phyloP scores from a whole-genome alignment of 176 grass and related monocot species.

The Cocos nucifera region DNA sequence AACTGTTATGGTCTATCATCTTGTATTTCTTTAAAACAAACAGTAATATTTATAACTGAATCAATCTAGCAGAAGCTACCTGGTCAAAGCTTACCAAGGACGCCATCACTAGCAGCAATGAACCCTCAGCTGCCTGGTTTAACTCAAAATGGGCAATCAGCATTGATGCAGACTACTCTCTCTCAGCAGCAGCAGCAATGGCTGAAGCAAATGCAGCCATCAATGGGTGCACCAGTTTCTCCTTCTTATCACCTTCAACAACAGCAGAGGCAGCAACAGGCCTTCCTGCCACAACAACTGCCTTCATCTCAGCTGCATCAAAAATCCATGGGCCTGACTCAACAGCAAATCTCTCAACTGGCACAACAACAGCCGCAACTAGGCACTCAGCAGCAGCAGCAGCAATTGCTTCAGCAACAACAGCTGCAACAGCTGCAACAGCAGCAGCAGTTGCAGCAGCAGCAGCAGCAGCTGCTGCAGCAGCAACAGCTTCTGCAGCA shows the following conservation, averaged over 20 bases:
- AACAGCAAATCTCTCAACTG: constrained; percentile 48
- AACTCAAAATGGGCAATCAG: constrained; percentile 56
- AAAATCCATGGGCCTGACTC: constrained; percentile 39
- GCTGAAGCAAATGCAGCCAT: constrained; percentile 69
- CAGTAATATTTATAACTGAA: background rate
- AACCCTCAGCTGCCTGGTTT: constrained; percentile 62
- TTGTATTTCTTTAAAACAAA: too few relatives aligned
- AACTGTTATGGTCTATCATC: too few relatives aligned
- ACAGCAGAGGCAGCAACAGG: constrained; percentile 53
- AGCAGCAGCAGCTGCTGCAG: constrained; percentile 46
- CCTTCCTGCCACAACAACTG: constrained; percentile 21
- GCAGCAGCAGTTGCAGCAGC: constrained; percentile 32
- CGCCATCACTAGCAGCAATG: constrained; percentile 54
- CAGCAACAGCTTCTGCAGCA: constrained; percentile 27
- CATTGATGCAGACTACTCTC: constrained; percentile 46
- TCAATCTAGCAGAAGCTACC: constrained; percentile 49
- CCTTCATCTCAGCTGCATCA: constrained; percentile 42
- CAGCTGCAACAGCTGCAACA: constrained; percentile 38
- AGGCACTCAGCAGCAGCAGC: constrained; percentile 16
- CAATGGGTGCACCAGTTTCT: constrained; percentile 41
- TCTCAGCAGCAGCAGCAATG: constrained; percentile 67
- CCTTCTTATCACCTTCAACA: constrained; percentile 51
- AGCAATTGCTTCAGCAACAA: background rate
- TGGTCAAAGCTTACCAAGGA: constrained; percentile 59
- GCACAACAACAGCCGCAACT: constrained; percentile 68